phyloP scores from a whole-genome alignment of 352 stramenopile genomes.

The Nothophytophthora sp. region DNA sequence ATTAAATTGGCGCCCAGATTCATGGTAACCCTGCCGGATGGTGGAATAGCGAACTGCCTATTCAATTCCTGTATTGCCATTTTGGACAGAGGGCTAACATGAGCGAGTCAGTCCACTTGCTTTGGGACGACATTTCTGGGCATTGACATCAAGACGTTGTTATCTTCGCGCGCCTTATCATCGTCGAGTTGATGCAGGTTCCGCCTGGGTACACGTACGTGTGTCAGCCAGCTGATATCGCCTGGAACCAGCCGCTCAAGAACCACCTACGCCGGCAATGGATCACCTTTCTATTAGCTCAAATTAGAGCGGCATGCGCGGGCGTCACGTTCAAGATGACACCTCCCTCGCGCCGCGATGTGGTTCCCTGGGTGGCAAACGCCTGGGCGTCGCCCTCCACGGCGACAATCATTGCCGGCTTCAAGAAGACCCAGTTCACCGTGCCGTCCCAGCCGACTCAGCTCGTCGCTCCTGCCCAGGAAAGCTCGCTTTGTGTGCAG shows the following conservation, averaged over 20 bases:
- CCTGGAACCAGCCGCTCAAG: background rate
- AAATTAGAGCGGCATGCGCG: background rate
- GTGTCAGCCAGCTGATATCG: background rate
- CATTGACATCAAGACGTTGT: background rate
- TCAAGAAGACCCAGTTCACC: too few relatives aligned
- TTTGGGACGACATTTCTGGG: background rate
- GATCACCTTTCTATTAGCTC: background rate
- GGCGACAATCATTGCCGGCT: background rate
- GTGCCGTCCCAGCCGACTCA: too few relatives aligned
- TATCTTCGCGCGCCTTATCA: background rate
- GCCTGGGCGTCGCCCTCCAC: background rate
- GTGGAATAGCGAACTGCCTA: slow-evolving; percentile 23
- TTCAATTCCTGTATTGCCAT: slow-evolving; percentile 7
- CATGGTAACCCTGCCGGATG: slow-evolving; percentile 21
- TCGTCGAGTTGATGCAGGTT: background rate
- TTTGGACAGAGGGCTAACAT: background rate
- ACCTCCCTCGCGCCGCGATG: background rate
- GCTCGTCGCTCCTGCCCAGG: too few relatives aligned
- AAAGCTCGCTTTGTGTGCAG: too few relatives aligned
- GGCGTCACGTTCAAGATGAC: background rate
- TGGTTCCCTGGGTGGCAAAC: background rate
- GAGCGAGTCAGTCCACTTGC: background rate
- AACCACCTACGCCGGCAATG: background rate
- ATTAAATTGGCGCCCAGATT: slow-evolving; percentile 14
- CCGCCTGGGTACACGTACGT: background rate